Evolutionary conservation across 176 grass and related monocot species (phyloP).

Genomic region (Otatea glauca): DNA sequence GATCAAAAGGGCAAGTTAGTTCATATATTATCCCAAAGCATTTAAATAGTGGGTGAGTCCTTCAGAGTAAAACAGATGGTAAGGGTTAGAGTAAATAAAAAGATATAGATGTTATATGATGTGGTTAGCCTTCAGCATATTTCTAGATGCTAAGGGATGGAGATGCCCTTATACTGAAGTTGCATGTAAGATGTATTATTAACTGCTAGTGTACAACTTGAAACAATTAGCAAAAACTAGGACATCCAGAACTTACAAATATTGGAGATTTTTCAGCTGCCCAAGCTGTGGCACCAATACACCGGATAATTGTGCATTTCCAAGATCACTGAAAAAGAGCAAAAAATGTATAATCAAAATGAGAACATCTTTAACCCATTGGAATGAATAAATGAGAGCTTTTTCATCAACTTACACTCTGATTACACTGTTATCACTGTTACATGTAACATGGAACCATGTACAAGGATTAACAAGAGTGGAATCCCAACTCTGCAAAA

Average conservation of each 20-base stretch:
- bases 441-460: slow-evolving; percentile 85
- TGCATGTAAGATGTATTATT: not conserved
- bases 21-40: too few species aligned
- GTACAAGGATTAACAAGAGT: slow-evolving; percentile 80
- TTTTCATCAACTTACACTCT: slow-evolving; percentile 66
- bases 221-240: slow-evolving; percentile 23
- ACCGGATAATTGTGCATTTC: slow-evolving; percentile 75
- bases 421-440: slow-evolving; percentile 68
- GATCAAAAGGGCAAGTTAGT: too few species aligned
- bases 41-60: too few species aligned
- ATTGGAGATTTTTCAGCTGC: slow-evolving; percentile 73
- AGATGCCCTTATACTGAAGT: too few species aligned
- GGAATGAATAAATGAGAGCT: slow-evolving; percentile 7
- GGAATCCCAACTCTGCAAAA: slow-evolving; percentile 78
- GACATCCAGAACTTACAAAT: slow-evolving; percentile 66
- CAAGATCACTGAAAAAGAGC: slow-evolving; percentile 67
- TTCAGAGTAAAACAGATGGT: too few species aligned
- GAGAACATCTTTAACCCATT: not conserved
- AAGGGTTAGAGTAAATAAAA: too few species aligned
- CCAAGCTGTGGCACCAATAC: slow-evolving; percentile 66
- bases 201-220: not conserved
- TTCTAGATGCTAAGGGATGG: too few species aligned
- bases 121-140: too few species aligned
- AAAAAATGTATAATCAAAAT: not conserved
- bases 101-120: too few species aligned